phyloP scores from a whole-genome alignment of 805 yeast species.

The Yamadazyma sp. region DNA sequence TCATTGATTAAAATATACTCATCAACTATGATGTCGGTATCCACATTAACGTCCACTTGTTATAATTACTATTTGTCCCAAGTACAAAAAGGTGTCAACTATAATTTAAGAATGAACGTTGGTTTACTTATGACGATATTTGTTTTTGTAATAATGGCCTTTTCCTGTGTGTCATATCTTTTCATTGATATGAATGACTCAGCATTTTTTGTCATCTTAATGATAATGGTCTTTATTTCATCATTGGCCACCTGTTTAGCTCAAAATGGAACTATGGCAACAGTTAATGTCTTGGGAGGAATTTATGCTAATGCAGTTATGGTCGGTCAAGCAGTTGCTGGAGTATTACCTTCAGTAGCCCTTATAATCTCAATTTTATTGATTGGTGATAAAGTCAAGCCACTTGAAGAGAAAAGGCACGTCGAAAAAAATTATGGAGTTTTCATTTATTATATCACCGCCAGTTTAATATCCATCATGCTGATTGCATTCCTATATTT shows the following conservation, averaged over 20 bases:
- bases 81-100: conserved; percentile 59
- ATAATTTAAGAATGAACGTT: conserved; percentile 49
- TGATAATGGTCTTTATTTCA: conserved; percentile 61
- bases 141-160: conserved; percentile 57
- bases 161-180: conserved; percentile 39
- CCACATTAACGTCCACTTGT: conserved; percentile 64
- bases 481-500: conserved; percentile 41
- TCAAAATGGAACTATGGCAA: conserved; percentile 89
- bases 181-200: conserved; percentile 36
- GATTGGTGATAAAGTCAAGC: conserved; percentile 31
- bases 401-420: conserved; percentile 17
- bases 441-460: conserved; percentile 48
- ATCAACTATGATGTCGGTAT: conserved; percentile 84
- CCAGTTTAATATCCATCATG: conserved; percentile 44
- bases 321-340: conserved; percentile 95
- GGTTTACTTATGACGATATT: conserved; percentile 61
- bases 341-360: conserved; percentile 82
- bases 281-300: conserved; percentile 73
- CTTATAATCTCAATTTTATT: conserved; percentile 52
- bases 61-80: conserved; percentile 63
- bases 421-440: conserved; percentile 37
- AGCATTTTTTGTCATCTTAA: conserved; percentile 49
- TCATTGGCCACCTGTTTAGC: conserved; percentile 77
- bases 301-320: conserved; percentile 83
- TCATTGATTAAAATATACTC: conserved; percentile 58